Evolutionary conservation across 2,329 filamentous ascomycete genomes (phyloP), one percentile per base, ranked within the genome.

Genomic region (Onygenales sp.): DNA sequence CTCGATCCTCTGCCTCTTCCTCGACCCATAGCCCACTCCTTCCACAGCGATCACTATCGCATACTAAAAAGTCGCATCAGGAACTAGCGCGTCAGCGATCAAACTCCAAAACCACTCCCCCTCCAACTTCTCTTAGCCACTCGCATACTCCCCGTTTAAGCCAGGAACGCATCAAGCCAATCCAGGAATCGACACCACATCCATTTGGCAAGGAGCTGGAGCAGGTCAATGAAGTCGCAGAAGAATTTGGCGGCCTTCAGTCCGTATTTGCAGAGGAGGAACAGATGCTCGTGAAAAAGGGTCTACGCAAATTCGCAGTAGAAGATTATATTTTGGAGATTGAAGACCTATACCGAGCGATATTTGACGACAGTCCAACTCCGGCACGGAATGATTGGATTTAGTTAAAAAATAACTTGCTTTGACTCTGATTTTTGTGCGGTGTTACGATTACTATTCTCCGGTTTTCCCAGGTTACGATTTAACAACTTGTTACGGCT

Each of bases 171-270:
- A 64, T 64, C 27, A 63, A 67, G 38, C 71, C 73, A n/a, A 63
- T 69, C 43, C 71, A 71, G 59, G 61, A 64, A 31, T 57, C 60
- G 14, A 60, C 61, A 31, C 35, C 52, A 45, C 82, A 93, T 67
- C 92, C 92, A 0, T 97, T 97, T 63, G 89, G 89, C 51, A 84
- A 86, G 50, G 93, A 98, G 71, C 76, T 97, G 51, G 89, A 89
- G 54, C 87, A 97, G 71, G 88, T 97, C 27, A 89, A 90, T 51
- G 93, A 97, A 71, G 80, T 96, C 13, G 92, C 86, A 0, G 93
- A 97, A 72, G 91, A 96, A 70, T 92, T 89, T 61, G 83, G 83
- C 43, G 78, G 79, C 14, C n/a, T 9, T 4, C 66, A 78, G 57
- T 66, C 80, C n/a, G 75, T 83, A 45, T 72, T 84, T 41, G 85